Conservation (phyloP, 371 early-diverging fungal species). For the Apophysomyces ossiformis region DNA sequence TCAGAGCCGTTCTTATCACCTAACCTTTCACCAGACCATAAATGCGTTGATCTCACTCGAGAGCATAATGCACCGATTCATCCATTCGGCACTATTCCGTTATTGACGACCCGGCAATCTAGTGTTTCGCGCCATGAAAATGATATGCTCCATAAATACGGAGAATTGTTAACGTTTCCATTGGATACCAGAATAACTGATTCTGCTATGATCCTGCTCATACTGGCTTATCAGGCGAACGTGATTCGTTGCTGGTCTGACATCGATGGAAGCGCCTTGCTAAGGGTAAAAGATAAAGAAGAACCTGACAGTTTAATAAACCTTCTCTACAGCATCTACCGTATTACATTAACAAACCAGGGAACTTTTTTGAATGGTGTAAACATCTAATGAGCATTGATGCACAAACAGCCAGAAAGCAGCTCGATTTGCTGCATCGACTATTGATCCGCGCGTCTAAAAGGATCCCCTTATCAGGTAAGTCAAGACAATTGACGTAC, state of each 20-base stretch:
- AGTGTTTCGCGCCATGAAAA: slow-evolving; percentile 27
- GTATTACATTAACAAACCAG: slow-evolving; percentile 35
- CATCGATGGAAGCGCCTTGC: slow-evolving; percentile 30
- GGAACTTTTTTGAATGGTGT: slow-evolving; percentile 50
- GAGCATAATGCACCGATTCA: slow-evolving; percentile 1
- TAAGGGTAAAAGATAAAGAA: slow-evolving; percentile 30
- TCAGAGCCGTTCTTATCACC: not conserved
- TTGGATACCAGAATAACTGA: slow-evolving; percentile 35
- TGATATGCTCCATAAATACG: slow-evolving; percentile 33
- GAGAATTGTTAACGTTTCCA: slow-evolving; percentile 39
- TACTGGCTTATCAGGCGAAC: slow-evolving; percentile 49
- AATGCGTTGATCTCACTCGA: not conserved
- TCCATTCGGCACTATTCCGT: slow-evolving; percentile 7
- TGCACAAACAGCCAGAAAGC: slow-evolving; percentile 27
- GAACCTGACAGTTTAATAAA: not conserved
- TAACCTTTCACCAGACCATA: not conserved
- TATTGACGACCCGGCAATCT: slow-evolving; percentile 11
- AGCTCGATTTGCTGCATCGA: slow-evolving; percentile 37
- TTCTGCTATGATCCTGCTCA: slow-evolving; percentile 36
- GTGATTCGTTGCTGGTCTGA: slow-evolving; percentile 42
- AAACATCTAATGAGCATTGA: slow-evolving; percentile 30
- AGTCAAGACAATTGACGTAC: not conserved
- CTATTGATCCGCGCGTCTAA: slow-evolving; percentile 29
- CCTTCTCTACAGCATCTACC: slow-evolving; percentile 36
- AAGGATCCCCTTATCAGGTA: slow-evolving; percentile 27